Evolutionary conservation across 2,329 filamentous ascomycete genomes (phyloP).

Genomic region (Monosporascus cannonballus): DNA sequence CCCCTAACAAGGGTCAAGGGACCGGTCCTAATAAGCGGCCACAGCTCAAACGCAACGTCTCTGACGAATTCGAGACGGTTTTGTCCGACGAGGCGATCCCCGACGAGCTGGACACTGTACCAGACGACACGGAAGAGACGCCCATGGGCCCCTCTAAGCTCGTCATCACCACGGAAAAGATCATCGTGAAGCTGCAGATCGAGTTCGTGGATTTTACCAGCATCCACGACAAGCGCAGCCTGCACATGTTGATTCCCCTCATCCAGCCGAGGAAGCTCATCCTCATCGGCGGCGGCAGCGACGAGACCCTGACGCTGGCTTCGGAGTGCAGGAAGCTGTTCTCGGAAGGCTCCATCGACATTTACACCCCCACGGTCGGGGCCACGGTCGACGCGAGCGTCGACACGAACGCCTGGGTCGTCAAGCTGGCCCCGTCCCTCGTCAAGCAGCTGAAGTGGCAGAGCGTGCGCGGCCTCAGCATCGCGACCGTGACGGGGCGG

Average conservation of each 20-base stretch:
- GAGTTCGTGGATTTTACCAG: constrained; percentile 89
- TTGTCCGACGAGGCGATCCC: constrained; percentile 33
- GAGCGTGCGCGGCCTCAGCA: constrained; percentile 79
- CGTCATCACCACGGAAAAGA: constrained; percentile 53
- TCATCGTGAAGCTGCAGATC: constrained; percentile 69
- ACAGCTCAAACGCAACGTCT: constrained; percentile 35
- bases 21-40: constrained; percentile 54
- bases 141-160: constrained; percentile 68
- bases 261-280: constrained; percentile 94
- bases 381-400: constrained; percentile 80
- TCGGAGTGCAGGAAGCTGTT: constrained; percentile 70
- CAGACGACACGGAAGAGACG: constrained; percentile 47
- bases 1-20: constrained; percentile 33
- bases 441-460: constrained; percentile 92
- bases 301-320: constrained; percentile 74
- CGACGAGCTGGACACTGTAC: constrained; percentile 54
- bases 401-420: constrained; percentile 94
- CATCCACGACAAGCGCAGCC: constrained; percentile 84
- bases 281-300: constrained; percentile 72
- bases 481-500: constrained; percentile 85
- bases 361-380: constrained; percentile 77
- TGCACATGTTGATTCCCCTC: constrained; percentile 90
- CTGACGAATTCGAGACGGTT: constrained; percentile 41
- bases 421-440: constrained; percentile 79
- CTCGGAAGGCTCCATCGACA: constrained; percentile 53